phyloP scores from a whole-genome alignment of 257 asterid species.

The Solanum rostratum region DNA sequence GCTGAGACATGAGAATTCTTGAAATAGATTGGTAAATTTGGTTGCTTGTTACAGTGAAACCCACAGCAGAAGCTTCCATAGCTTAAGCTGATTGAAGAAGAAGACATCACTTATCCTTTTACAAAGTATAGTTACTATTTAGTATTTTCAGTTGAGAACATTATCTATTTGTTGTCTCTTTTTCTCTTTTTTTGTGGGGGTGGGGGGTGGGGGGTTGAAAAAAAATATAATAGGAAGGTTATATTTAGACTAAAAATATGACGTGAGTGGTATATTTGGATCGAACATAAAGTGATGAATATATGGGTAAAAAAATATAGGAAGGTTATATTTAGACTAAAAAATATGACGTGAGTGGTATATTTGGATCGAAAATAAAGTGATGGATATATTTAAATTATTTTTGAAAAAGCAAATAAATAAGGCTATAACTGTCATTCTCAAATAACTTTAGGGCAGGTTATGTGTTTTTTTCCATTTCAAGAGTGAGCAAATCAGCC shows the following conservation, averaged over 20 bases:
- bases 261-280: no score
- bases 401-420: no score
- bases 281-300: no score
- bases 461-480: not conserved
- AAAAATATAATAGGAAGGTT: no score
- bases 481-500: not conserved
- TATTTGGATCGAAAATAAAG: no score
- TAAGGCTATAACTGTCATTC: not conserved
- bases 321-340: no score
- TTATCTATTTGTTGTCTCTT: not conserved
- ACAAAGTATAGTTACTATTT: not conserved
- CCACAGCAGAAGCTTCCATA: constrained; percentile 1
- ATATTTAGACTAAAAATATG: no score
- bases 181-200: not conserved
- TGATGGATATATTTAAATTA: no score
- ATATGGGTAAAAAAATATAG: no score
- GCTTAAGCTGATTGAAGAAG: constrained; percentile 22
- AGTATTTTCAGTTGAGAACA: not conserved
- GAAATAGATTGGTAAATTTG: constrained; percentile 11
- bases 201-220: no score
- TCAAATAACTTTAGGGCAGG: not conserved
- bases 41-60: not conserved
- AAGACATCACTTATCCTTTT: constrained; percentile 31
- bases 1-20: not conserved
- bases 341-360: no score